Conservation (phyloP, 257 asterid genomes). For the Fraxinus americana region DNA sequence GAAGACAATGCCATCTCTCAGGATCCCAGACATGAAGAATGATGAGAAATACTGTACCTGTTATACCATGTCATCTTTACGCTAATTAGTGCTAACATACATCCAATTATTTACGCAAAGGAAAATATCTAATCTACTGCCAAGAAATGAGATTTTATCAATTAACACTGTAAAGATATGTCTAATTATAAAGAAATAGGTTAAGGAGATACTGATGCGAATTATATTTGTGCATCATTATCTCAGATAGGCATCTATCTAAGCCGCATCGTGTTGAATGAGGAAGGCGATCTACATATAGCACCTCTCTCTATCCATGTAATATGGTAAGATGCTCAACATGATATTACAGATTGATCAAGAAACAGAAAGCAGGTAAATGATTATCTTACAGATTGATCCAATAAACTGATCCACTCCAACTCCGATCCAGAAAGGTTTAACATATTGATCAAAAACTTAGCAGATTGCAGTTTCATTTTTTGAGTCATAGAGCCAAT, state of each 20-base stretch:
- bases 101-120: background rate
- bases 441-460: background rate
- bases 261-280: background rate
- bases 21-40: slow-evolving; percentile 14
- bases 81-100: background rate
- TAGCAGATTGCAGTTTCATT: background rate
- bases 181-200: slow-evolving; percentile 13
- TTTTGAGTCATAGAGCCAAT: slow-evolving; percentile 7
- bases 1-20: slow-evolving; percentile 14
- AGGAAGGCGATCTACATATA: background rate
- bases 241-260: slow-evolving; percentile 7
- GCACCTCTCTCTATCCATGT: background rate
- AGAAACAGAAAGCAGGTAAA: background rate
- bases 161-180: background rate
- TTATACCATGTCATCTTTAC: slow-evolving; percentile 6
- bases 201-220: background rate
- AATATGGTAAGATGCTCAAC: background rate
- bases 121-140: slow-evolving; percentile 7
- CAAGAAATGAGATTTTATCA: background rate
- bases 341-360: background rate
- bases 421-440: too few species aligned
- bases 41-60: slow-evolving; percentile 5
- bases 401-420: too few species aligned
- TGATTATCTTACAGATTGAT: too few species aligned
- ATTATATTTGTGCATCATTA: background rate